phyloP scores from a whole-genome alignment of 257 asterid genomes.

The Ilex asprella region DNA sequence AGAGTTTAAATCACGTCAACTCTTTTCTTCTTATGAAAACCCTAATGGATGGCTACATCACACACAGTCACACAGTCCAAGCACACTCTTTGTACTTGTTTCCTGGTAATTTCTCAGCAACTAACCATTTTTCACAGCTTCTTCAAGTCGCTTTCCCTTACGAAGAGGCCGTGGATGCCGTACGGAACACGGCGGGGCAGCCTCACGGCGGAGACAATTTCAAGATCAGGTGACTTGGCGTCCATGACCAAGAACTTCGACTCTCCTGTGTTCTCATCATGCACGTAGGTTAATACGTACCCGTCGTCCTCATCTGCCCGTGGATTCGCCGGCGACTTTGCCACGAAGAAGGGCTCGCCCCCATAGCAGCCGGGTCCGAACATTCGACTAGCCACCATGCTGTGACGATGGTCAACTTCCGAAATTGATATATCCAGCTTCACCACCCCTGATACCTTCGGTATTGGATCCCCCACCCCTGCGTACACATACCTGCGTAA shows the following conservation, averaged over 20 bases:
- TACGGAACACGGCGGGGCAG: slow-evolving; percentile 70
- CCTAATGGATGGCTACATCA: too few species aligned
- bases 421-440: slow-evolving; percentile 33
- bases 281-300: slow-evolving; percentile 50
- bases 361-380: slow-evolving; percentile 29
- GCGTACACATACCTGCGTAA: slow-evolving; percentile 30
- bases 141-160: slow-evolving; percentile 37
- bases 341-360: slow-evolving; percentile 46
- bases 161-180: slow-evolving; percentile 79
- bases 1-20: too few species aligned
- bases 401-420: slow-evolving; percentile 27
- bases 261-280: slow-evolving; percentile 56
- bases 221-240: slow-evolving; percentile 58
- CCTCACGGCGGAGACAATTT: slow-evolving; percentile 55
- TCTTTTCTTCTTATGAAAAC: too few species aligned
- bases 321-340: slow-evolving; percentile 25
- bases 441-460: slow-evolving; percentile 32
- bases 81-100: background rate
- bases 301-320: slow-evolving; percentile 69
- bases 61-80: too few species aligned
- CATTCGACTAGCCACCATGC: slow-evolving; percentile 29
- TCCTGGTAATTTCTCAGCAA: too few species aligned
- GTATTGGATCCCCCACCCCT: slow-evolving; percentile 35
- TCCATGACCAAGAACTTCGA: slow-evolving; percentile 71
- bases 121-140: slow-evolving; percentile 17